Evolutionary conservation across 208 protist species (phyloP).

Genomic region (Trypanosoma congolense): DNA sequence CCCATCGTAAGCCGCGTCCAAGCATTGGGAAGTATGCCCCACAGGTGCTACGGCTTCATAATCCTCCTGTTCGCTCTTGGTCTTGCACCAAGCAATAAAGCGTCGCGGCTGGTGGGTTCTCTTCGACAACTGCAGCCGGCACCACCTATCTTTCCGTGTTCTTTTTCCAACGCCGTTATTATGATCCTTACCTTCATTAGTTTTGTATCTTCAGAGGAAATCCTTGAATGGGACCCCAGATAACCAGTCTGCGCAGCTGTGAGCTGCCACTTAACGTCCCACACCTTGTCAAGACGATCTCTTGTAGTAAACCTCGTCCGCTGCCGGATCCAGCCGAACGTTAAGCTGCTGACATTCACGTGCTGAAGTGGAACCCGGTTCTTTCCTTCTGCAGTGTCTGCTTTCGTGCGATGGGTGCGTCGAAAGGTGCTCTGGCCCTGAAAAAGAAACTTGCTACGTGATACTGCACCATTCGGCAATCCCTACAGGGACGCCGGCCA

Average conservation of each 20-base stretch:
- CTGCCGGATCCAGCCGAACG: conserved; percentile 1
- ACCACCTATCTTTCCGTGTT: conserved; percentile 1
- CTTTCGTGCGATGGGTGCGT: background rate
- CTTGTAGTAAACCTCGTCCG: no score
- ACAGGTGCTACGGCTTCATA: conserved; percentile 4
- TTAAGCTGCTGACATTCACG: background rate
- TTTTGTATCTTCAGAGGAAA: no score
- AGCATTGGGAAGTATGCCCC: conserved; percentile 1
- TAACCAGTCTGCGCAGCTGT: no score
- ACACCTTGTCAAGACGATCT: no score
- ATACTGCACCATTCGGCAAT: background rate
- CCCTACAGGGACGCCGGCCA: background rate
- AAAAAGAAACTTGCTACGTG: background rate
- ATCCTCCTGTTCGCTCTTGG: conserved; percentile 7
- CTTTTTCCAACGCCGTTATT: no score
- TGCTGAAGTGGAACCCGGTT: conserved; percentile 1
- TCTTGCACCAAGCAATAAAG: conserved; percentile 11
- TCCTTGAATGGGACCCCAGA: no score
- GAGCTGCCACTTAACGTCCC: no score
- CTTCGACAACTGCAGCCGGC: conserved; percentile 3
- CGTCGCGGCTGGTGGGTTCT: conserved; percentile 1
- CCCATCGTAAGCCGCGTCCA: conserved; percentile 6
- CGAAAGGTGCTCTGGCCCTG: conserved; percentile 2
- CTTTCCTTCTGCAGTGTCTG: background rate
- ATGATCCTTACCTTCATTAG: no score